Percentiles rank a stretch among this genome's conserved stretches.
Evolutionary conservation across 768 basidiomycete genomes (phyloP).

Genomic region (Tylopilus rubrobrunneus): DNA sequence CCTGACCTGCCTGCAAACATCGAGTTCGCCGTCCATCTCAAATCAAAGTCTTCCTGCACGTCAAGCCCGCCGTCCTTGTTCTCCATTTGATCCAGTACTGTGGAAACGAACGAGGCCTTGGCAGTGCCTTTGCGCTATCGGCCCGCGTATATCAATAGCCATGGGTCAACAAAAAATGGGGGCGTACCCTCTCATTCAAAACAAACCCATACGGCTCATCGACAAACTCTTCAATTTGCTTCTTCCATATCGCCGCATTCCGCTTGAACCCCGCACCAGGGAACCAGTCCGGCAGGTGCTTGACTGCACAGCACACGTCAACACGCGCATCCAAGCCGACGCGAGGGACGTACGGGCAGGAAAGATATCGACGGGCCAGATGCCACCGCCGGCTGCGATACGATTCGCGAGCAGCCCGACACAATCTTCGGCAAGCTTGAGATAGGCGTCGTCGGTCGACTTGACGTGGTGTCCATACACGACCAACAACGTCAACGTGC

Average conservation of each 20-base stretch:
- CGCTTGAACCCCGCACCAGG: constrained; percentile 66
- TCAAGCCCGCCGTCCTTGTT: constrained; percentile 10
- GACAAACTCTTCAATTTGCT: constrained; percentile 59
- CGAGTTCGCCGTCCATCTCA: constrained; percentile 81
- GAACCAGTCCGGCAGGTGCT: constrained; percentile 58
- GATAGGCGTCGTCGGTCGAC: constrained; percentile 37
- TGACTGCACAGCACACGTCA: constrained; percentile 33
- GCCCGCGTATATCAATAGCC: neutral
- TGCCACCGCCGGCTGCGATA: constrained; percentile 40
- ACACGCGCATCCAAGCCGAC: neutral
- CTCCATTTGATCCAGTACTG: constrained; percentile 42
- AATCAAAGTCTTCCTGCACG: constrained; percentile 53
- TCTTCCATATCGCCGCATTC: constrained; percentile 60
- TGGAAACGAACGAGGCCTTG: constrained; percentile 41
- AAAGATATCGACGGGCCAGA: constrained; percentile 42
- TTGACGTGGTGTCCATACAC: constrained; percentile 58
- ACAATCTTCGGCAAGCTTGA: constrained; percentile 42
- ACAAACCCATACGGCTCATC: constrained; percentile 60
- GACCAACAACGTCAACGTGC: constrained; percentile 51
- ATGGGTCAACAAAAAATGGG: neutral
- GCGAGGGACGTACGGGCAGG: constrained; percentile 27
- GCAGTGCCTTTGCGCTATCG: constrained; percentile 35
- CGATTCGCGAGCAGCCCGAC: constrained; percentile 40
- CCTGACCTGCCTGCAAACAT: constrained; percentile 53
- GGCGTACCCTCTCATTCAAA: constrained; percentile 49